Base-by-base conservation (phyloP, 169 alveolate species). In the Plasmodium ovale region DNA sequence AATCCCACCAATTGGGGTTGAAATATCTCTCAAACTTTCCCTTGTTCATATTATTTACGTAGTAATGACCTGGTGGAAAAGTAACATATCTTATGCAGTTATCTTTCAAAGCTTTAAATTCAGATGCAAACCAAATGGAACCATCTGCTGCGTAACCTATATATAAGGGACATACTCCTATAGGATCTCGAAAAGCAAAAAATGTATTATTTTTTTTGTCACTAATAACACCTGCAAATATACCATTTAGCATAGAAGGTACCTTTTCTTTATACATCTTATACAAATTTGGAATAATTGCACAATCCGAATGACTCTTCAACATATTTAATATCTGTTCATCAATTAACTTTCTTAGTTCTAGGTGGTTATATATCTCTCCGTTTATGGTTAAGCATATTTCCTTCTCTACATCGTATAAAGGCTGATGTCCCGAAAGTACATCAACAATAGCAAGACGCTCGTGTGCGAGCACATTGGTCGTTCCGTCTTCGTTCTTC, bases 381-480 rank as follows among this genome's bases (percentile, higher is more conserved):
- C 95, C 94, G 59, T 93, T 93, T 21, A 87, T 72, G 12, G 82
- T 72, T 53, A 88, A 71, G 19, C 92, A 73, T 49, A 91, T 19
- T 49, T 68, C 79, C 58, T 89, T 35, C 31, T 68, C 94, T 23
- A 70, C 90, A 47, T 72, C 82, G 37, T 72, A 67, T 23, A 92
- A 70, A 6, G 95, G 95, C 58, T 92, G 95, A 12, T 87, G 88
- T 3, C 95, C 95, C 9, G 91, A 87, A 23, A 72, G 68, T 7
- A 87, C 87, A 62, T 93, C 96, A 5, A 92, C 93, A 5, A 93
- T 92, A 12, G 92, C 92, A 44, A 93, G 79, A n/a, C 96, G 70
- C 67, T 93, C 96, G 64, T 93, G 96, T 3, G 92, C 85, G n/a
- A 93, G 25, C n/a, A 92, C 85, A 44, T 88, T 87, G 19, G 67